Conservation (phyloP, 2,329 filamentous ascomycete species). For the Fusarium sp. region DNA sequence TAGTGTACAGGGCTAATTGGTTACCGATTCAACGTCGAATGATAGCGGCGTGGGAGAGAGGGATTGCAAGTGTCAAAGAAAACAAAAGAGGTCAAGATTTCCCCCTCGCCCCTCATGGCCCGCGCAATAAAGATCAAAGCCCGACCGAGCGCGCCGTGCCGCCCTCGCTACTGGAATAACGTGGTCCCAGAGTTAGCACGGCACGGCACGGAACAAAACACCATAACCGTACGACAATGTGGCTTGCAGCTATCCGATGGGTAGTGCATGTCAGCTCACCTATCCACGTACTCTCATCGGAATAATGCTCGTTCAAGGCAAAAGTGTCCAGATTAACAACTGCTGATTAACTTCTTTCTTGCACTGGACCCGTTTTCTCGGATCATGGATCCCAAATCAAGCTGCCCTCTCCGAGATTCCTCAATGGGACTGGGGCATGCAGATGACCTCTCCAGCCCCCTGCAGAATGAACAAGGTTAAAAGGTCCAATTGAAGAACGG, state of each 20-base stretch:
- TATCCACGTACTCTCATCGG: not conserved
- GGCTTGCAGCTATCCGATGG: not conserved
- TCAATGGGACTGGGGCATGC: not conserved
- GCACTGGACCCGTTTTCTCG: not conserved
- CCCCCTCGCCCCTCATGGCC: not conserved
- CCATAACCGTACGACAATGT: not conserved
- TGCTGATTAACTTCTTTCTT: not conserved
- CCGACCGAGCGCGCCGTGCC: constrained; percentile 12
- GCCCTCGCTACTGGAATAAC: constrained; percentile 34
- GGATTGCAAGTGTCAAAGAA: not conserved
- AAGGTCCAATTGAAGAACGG: not conserved
- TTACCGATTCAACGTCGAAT: no score
- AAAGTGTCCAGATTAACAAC: not conserved
- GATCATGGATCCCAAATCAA: not conserved
- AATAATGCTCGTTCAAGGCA: not conserved
- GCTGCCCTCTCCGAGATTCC: not conserved
- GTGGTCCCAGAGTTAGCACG: constrained; percentile 8
- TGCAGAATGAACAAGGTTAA: not conserved
- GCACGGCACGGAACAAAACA: no score
- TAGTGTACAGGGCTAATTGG: not conserved
- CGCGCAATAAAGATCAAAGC: constrained; percentile 11
- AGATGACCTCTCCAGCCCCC: not conserved
- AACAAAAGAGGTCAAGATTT: constrained; percentile 3
- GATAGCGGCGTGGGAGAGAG: no score
- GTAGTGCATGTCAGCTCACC: constrained; percentile 1